These are phyloP conservation scores for Tylopilus plumbeoviolaceoides DNA, from an alignment of 768 basidiomycete species.

Conservation along the genomic window DNA sequence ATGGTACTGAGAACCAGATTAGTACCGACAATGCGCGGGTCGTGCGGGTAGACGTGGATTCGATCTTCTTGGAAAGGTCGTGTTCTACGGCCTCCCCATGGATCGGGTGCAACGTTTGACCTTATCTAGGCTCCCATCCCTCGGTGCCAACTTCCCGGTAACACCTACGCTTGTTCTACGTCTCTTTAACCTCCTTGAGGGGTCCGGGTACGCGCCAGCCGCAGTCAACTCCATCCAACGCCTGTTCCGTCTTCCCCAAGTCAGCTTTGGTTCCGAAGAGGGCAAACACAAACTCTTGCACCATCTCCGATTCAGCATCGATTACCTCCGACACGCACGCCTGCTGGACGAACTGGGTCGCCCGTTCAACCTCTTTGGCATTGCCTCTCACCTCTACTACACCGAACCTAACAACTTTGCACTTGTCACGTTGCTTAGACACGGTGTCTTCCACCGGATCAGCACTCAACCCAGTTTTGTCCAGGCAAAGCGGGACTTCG, in stretches of 20 bases:
- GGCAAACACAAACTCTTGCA: conserved; percentile 58
- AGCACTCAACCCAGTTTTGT: conserved; percentile 39
- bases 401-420: conserved; percentile 72
- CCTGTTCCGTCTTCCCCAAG: conserved; percentile 52
- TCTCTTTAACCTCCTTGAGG: conserved; percentile 61
- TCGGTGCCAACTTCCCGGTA: conserved; percentile 62
- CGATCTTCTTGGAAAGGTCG: conserved; percentile 64
- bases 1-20: not conserved
- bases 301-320: conserved; percentile 66
- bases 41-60: conserved; percentile 71
- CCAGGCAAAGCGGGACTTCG: conserved; percentile 45
- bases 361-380: conserved; percentile 53
- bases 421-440: conserved; percentile 51
- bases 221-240: conserved; percentile 49
- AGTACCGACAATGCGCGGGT: conserved; percentile 74
- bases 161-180: conserved; percentile 63
- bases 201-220: conserved; percentile 47
- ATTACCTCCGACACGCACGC: conserved; percentile 58
- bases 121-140: conserved; percentile 57
- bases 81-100: conserved; percentile 67
- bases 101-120: conserved; percentile 61
- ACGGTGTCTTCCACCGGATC: conserved; percentile 55
- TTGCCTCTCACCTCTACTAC: conserved; percentile 56
- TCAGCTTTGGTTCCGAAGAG: conserved; percentile 53
- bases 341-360: conserved; percentile 51